Base-by-base conservation (phyloP, 345 rosid species). In the Gossypium ekmanianum region DNA sequence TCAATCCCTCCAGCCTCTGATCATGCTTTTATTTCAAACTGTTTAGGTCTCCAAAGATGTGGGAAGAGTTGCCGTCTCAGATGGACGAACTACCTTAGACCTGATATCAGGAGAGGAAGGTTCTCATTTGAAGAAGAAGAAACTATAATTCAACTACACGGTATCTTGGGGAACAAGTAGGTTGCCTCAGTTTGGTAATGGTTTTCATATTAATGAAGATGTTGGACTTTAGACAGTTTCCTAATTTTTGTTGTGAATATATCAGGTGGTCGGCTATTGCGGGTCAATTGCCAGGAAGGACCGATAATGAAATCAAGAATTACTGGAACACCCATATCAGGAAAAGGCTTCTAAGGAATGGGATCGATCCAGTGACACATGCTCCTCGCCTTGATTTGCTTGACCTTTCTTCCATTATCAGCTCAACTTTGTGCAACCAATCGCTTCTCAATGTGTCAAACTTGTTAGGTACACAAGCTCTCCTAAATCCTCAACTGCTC, bases 41-140 rank as follows among this genome's bases (percentile, higher is more conserved):
- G 24, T 56, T 27, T 75, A 94, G 98, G 94, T 59, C 96, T 95
- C 34, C 88, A 91, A 80, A 87, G 99, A 78, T 95, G 99, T 47
- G 99, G 99, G 39, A 95, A 95, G 87, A 95, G 99, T 61, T 95
- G 99, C 41, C 97, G 99, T 22, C 94, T 95, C 6, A 88, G 99
- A 61, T 95, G 99, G 99, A 93, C 97, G 14, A 95, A 95, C 80
- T 95, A 95, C 69, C 85, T 95, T 74, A 83, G 98, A 55, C 97
- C 99, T 29, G 99, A 93, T 77, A 95, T 93, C 76, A 95, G 84
- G 85, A 88, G 99, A 82, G 99, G 99, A 59, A 80, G 93, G 72
- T 93, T 95, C 75, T 87, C 99, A 0, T 95, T 95, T 22, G 99
- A 95, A 74, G 99, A 95, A 82, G 99, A 95, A 84, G 98, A 95